Evolutionary conservation across 2,329 filamentous ascomycete species (phyloP), one percentile per base, ranked within the genome.

Genomic region (Xylaria sp.): DNA sequence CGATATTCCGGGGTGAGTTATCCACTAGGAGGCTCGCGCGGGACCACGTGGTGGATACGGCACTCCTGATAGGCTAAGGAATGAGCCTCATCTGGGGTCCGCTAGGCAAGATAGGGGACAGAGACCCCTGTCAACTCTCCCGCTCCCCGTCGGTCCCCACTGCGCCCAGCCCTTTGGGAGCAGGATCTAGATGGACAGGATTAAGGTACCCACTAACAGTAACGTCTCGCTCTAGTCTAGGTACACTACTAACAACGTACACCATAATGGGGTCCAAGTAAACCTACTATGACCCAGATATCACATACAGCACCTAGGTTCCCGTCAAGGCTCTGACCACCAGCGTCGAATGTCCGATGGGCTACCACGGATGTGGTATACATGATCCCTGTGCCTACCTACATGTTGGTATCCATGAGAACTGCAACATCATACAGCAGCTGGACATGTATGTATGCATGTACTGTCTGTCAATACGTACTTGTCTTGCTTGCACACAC

Each of bases 41-140:
- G 62, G 71, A 28, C 66, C 71, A 72, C 71, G 71, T 72, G 71
- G 66, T 23, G 9, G 41, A 41, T 37, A 28, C 32, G 1, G 48
- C 54, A 23, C 18, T 46, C 48, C 37, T 64, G 0, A 72, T 69
- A 58, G 65, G 71, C 64, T n/a, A n/a, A 10, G n/a, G 28, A 48
- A 34, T 48, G 57, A 68, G 68, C 68, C 68, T 70, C 68, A 70
- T 59, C 63, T 46, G 58, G 67, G 67, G 64, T 60, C 54, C 23
- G 62, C 62, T 56, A 46, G 44, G 46, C 57, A 44, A 23, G 50
- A 61, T 58, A 65, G 56, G 56, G 66, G 12, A 32, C 10, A 1
- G 8, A 9, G 8, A 4, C n/a, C 50, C 60, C 25, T 64, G 46
- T n/a, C 8, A 8, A 18, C 25, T 15, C 25, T 34, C 12, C 15